Conservation (phyloP, 2,329 filamentous ascomycete species). For the Alternaria panax region DNA sequence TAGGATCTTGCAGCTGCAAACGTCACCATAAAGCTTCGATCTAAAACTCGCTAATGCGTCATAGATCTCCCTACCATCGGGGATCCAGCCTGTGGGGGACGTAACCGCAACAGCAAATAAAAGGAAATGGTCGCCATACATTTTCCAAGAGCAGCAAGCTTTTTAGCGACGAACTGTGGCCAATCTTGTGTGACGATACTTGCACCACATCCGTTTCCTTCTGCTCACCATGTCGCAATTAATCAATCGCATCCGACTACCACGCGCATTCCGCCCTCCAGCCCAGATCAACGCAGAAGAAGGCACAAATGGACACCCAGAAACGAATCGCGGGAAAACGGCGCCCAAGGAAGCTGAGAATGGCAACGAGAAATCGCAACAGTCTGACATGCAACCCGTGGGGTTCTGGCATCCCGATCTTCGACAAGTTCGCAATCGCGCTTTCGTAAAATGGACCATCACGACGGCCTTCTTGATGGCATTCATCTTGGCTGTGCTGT, state of each 20-base stretch:
- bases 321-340: slow-evolving; percentile 13
- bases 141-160: slow-evolving; percentile 6
- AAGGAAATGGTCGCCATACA: slow-evolving; percentile 11
- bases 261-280: slow-evolving; percentile 19
- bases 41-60: slow-evolving; percentile 11
- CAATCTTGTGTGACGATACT: neutral
- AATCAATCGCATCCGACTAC: slow-evolving; percentile 12
- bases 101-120: slow-evolving; percentile 7
- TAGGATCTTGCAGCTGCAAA: slow-evolving; percentile 6
- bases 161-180: slow-evolving; percentile 1
- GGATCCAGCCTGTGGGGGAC: neutral
- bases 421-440: slow-evolving; percentile 50
- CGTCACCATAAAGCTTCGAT: slow-evolving; percentile 12
- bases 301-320: slow-evolving; percentile 14
- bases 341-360: slow-evolving; percentile 15
- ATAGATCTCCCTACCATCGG: slow-evolving; percentile 12
- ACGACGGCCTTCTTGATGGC: slow-evolving; percentile 60
- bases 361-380: slow-evolving; percentile 15
- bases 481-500: slow-evolving; percentile 65
- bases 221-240: neutral
- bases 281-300: slow-evolving; percentile 19
- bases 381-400: slow-evolving; percentile 46
- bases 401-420: slow-evolving; percentile 57
- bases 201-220: neutral
- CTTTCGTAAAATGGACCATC: slow-evolving; percentile 52